phyloP scores from a whole-genome alignment of 139 green algal genomes.

The Nannochloris sp. region DNA sequence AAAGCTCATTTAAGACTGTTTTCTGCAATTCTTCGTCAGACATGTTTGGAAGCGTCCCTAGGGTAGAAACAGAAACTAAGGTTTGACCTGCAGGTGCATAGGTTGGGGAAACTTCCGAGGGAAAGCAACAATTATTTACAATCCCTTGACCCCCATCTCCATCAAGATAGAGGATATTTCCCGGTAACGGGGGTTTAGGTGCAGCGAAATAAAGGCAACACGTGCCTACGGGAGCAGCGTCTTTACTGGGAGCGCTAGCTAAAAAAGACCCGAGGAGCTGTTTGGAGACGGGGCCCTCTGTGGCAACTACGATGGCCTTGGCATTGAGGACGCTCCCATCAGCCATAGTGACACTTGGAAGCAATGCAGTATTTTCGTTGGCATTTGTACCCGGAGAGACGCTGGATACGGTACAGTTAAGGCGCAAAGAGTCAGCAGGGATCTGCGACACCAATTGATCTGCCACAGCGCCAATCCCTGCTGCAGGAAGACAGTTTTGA shows the following conservation, averaged over 20 bases:
- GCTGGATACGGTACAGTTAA: too few species aligned
- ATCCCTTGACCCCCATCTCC: conserved; percentile 57
- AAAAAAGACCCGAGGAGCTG: conserved; percentile 55
- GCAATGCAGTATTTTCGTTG: not conserved
- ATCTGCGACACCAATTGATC: conserved; percentile 66
- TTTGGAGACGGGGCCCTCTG: conserved; percentile 63
- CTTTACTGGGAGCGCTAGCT: conserved; percentile 38
- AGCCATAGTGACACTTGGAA: conserved; percentile 30
- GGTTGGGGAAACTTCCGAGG: conserved; percentile 67
- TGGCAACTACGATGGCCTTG: conserved; percentile 77
- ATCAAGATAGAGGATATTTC: conserved; percentile 87
- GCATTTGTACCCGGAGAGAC: conserved; percentile 7
- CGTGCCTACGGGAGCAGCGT: conserved; percentile 66
- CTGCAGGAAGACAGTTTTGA: conserved; percentile 85
- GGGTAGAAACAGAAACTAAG: conserved; percentile 83
- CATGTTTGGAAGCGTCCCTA: conserved; percentile 67
- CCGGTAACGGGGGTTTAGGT: not conserved
- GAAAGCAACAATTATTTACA: conserved; percentile 96
- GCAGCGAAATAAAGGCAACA: conserved; percentile 79
- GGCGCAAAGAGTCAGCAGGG: conserved; percentile 26
- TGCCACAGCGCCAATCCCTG: conserved; percentile 82
- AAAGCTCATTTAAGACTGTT: not conserved
- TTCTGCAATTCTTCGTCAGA: conserved; percentile 63
- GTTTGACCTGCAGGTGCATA: conserved; percentile 83
- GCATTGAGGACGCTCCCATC: conserved; percentile 40